Evolutionary conservation across 2,329 filamentous ascomycete genomes (phyloP), one percentile per base, ranked within the genome.

Genomic region (Sclerotinia glacialis): DNA sequence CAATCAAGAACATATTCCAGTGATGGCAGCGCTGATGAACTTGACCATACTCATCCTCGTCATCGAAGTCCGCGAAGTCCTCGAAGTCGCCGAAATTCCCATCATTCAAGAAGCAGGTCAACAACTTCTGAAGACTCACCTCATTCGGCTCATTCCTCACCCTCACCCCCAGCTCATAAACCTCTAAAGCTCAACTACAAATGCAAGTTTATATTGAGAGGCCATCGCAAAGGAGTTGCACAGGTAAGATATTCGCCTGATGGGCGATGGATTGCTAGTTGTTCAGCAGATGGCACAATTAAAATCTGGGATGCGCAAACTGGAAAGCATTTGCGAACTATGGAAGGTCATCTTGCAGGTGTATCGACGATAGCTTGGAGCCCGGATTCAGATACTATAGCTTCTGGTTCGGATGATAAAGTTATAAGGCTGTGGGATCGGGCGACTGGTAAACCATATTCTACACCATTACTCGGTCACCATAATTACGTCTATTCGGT

Each of bases 401-500:
- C 94, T 5, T 94, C 92, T 12, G 95, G 94, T 31, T 94, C 91
- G 6, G 95, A 99, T 78, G 95, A 99, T 83, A 99, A 99, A 80
- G 88, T 90, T 0, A 98, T 99, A 70, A 87, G 95, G 2, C 81
- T 99, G 1, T 99, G 95, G 95, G 91, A 97, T 74, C 80, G 86
- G 9, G 82, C 87, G 23, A 89, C 86, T 28, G 84, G 84, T 0
- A 79, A 83, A 9, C 83, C 84, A 18, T 83, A 82, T 67, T 79
- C 78, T 42, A 74, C 71, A 42, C 85, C 86, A 6, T 82, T 98
- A 71, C 83, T 90, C 31, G 94, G 95, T 2, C 95, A 99, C 74
- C 93, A 97, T 78, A 98, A 96, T 78, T 98, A 98, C 78, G 89
- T 99, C 42, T 97, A 96, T 79, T 92, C 90, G 61, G 82, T 99